phyloP scores from a whole-genome alignment of 2,329 filamentous ascomycete genomes.

The Beauveria sp. region DNA sequence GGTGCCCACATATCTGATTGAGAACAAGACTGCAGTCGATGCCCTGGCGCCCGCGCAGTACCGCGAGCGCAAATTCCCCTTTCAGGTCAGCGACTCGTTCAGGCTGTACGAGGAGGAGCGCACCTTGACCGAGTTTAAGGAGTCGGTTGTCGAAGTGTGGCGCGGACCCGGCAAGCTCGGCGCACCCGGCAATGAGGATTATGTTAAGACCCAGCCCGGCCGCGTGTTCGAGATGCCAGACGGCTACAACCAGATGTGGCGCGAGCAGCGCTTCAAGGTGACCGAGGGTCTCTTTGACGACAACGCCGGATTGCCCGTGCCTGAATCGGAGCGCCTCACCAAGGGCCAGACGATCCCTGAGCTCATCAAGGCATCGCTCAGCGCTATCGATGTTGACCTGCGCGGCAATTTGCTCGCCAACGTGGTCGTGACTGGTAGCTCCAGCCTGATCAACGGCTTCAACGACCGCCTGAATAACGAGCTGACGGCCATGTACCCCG shows the following conservation, averaged over 20 bases:
- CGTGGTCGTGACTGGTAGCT: conserved; percentile 86
- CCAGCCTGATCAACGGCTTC: conserved; percentile 82
- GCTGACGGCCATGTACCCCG: conserved; percentile 72
- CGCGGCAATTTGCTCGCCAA: conserved; percentile 77
- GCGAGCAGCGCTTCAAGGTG: conserved; percentile 76
- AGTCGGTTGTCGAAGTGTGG: conserved; percentile 94
- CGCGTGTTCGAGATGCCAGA: conserved; percentile 96
- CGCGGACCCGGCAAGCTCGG: conserved; percentile 64
- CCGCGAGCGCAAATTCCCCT: conserved; percentile 61
- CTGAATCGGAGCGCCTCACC: conserved; percentile 42
- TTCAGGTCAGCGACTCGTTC: conserved; percentile 61
- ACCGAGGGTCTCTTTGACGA: conserved; percentile 90
- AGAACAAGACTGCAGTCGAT: conserved; percentile 82
- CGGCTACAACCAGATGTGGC: conserved; percentile 92
- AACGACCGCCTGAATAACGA: conserved; percentile 85
- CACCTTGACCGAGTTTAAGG: conserved; percentile 92
- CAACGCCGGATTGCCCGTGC: conserved; percentile 55
- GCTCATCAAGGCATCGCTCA: conserved; percentile 69
- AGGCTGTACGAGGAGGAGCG: conserved; percentile 83
- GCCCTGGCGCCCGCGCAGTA: conserved; percentile 74
- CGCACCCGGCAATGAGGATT: conserved; percentile 65
- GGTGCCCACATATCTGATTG: conserved; percentile 79
- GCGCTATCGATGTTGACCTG: conserved; percentile 80
- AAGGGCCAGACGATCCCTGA: conserved; percentile 76
- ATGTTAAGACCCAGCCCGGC: conserved; percentile 63